A percentile compares a stretch with the other conserved stretches of the same genome.
These are phyloP conservation scores for Sporormia fimetaria DNA, from an alignment of 495 filamentous ascomycete genomes.

Conservation along the genomic window DNA sequence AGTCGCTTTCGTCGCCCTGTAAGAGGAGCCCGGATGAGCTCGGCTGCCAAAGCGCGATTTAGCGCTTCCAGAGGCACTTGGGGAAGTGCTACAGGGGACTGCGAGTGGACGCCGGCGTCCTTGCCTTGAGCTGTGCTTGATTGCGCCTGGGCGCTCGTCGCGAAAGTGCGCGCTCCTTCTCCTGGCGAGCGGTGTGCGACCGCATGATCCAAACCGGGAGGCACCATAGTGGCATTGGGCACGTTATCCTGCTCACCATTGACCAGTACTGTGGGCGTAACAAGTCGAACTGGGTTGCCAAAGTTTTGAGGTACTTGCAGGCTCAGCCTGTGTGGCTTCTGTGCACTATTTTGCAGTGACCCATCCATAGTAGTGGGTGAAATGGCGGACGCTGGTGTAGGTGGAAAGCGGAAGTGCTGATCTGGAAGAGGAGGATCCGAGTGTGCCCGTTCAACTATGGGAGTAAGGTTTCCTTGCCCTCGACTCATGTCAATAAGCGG, in stretches of 20 bases:
- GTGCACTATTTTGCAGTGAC: conserved; percentile 25
- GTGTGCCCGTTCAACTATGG: conserved; percentile 20
- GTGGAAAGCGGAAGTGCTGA: conserved; percentile 24
- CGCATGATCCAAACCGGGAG: too few relatives aligned
- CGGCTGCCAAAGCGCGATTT: conserved; percentile 30
- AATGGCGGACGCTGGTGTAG: conserved; percentile 19
- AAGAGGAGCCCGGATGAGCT: conserved; percentile 31
- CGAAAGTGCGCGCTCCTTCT: too few relatives aligned
- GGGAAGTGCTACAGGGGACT: not conserved
- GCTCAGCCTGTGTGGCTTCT: conserved; percentile 50
- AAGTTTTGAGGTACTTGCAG: conserved; percentile 70
- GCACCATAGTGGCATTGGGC: conserved; percentile 12
- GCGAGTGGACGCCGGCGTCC: not conserved
- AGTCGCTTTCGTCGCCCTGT: conserved; percentile 29
- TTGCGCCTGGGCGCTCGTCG: too few relatives aligned
- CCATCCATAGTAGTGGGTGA: conserved; percentile 17
- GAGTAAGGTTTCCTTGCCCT: conserved; percentile 17
- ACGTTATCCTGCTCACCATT: conserved; percentile 46
- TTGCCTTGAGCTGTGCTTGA: too few relatives aligned
- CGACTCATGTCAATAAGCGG: conserved; percentile 27
- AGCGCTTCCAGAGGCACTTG: conserved; percentile 18
- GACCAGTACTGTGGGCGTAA: conserved; percentile 59
- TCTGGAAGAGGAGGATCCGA: conserved; percentile 22
- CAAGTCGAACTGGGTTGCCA: conserved; percentile 63
- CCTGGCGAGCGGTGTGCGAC: too few relatives aligned